Base-by-base conservation (phyloP, 345 rosid genomes). In the Acer campestre region DNA sequence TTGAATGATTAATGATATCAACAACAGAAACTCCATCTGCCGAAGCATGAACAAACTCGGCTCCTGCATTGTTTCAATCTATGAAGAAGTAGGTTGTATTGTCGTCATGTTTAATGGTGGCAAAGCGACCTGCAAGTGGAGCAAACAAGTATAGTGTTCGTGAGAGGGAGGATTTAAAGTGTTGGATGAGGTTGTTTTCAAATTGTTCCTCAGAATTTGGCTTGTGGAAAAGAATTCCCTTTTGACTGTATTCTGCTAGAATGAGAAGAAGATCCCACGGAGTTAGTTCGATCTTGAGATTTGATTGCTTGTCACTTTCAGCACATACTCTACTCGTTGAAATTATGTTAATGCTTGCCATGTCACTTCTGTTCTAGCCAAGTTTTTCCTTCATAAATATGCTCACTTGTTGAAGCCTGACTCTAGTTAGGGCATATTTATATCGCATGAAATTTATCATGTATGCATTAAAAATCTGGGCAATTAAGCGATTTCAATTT, bases 41-140 rank as follows among this genome's bases (percentile, higher is more conserved):
- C 10, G 10, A 4, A 6, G 90, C 88, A 63, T 84, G 89, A 63
- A 79, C 76, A 76, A 88, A 84, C 59, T 82, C 77, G 23, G 82
- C 85, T 7, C 90, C 90, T 13, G 85, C 76, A 12, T 78, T 78
- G 73, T 84, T 85, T 27, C 82, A 80, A 61, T 29, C 81, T 46
- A 88, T 84, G 82, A 70, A 80, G 46, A 74, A 83, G 17, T 89
- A 89, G 25, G 61, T 64, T 0, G 84, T 81, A 17, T 76, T 68
- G 3, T 29, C 31, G 3, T 2, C 31, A 29, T 29, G 31, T 2
- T 29, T 2, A 2, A 29, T 29, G 31, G 31, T 29, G 31, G 31
- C 31, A 29, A 29, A 29, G 31, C 31, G 31, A 25, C 88, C 89
- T 6, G 88, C 82, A 5, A 85, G 70, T 35, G 88, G 84, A 10